Evolutionary conservation across 148 eudicot genomes (phyloP).

Genomic region (Nyssa sinensis): DNA sequence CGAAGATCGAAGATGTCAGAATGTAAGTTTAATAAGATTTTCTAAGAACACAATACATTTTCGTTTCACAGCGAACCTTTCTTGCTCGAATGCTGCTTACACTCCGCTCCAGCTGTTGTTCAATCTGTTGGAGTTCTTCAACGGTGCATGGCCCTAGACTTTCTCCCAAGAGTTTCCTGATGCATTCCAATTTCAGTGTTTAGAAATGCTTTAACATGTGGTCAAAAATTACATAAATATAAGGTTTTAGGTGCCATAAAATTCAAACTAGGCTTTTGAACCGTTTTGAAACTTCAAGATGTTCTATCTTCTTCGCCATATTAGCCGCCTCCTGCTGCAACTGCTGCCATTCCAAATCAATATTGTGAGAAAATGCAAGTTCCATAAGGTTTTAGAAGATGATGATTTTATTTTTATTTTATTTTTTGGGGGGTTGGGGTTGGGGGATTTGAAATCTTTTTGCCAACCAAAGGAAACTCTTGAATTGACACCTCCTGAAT

Average conservation of each 20-base stretch:
- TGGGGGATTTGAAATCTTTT: not conserved
- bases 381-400: too few relatives aligned
- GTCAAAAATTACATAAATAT: not conserved
- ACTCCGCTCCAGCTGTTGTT: slow-evolving; percentile 71
- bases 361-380: not conserved
- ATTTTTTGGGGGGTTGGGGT: not conserved
- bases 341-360: slow-evolving; percentile 23
- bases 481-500: not conserved
- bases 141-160: slow-evolving; percentile 62
- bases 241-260: not conserved
- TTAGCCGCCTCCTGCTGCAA: slow-evolving; percentile 38
- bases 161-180: slow-evolving; percentile 82
- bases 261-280: not conserved
- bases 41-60: not conserved
- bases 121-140: slow-evolving; percentile 75
- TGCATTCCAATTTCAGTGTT: not conserved
- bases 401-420: too few relatives aligned
- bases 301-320: slow-evolving; percentile 43
- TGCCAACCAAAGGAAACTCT: not conserved
- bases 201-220: not conserved
- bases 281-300: slow-evolving; percentile 42
- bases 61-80: slow-evolving; percentile 45
- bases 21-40: not conserved
- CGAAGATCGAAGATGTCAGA: not conserved
- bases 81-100: slow-evolving; percentile 62